These are phyloP conservation scores for Alternaria atra DNA, from an alignment of 2,329 filamentous ascomycete genomes.

Conservation along the genomic window DNA sequence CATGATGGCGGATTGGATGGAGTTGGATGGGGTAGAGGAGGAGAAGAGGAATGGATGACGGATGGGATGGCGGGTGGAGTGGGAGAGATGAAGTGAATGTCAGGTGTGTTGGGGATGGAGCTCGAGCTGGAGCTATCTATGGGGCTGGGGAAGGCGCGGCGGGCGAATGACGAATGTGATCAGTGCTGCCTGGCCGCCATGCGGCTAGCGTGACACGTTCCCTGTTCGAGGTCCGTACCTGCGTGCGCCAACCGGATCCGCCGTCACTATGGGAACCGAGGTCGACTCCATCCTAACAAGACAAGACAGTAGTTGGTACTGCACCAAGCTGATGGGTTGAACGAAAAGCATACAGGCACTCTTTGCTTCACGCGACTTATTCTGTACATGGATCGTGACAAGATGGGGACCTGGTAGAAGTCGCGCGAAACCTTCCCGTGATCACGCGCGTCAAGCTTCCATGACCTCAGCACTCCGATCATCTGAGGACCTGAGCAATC, in stretches of 20 bases:
- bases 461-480: constrained; percentile 13
- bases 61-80: constrained; percentile 13
- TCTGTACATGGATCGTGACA: background rate
- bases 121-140: constrained; percentile 24
- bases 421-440: background rate
- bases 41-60: constrained; percentile 15
- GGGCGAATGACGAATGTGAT: constrained; percentile 17
- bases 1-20: constrained; percentile 63
- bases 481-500: background rate
- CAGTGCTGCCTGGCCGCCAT: constrained; percentile 11
- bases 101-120: constrained; percentile 15
- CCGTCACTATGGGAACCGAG: background rate
- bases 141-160: constrained; percentile 19
- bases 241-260: constrained; percentile 1
- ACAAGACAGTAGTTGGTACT: background rate
- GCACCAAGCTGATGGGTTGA: background rate
- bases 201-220: constrained; percentile 19
- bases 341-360: background rate
- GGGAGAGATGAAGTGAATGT: constrained; percentile 13
- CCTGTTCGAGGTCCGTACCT: constrained; percentile 8
- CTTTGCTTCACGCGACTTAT: background rate
- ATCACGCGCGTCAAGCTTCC: constrained; percentile 6
- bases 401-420: background rate
- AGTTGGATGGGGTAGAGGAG: constrained; percentile 5
- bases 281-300: background rate